These are phyloP conservation scores for Linum tenue DNA, from an alignment of 345 rosid genomes.

Conservation along the genomic window DNA sequence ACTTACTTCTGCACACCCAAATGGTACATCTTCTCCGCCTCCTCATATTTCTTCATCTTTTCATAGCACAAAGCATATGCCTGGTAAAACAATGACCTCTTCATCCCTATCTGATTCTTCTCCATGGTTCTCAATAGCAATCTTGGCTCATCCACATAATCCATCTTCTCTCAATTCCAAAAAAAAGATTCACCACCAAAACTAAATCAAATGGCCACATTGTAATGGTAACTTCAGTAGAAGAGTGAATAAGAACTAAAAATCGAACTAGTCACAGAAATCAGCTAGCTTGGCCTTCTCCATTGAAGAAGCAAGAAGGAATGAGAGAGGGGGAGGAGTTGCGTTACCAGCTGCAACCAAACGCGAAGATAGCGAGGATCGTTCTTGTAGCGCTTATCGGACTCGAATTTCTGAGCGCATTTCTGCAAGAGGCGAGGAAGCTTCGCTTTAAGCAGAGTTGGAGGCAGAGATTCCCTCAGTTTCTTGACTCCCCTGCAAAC, in stretches of 20 bases:
- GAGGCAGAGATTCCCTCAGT: constrained; percentile 53
- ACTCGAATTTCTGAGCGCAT: constrained; percentile 60
- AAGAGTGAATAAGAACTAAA: too few relatives aligned
- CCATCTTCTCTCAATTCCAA: constrained; percentile 53
- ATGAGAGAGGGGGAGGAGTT: not conserved
- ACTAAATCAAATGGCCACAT: not conserved
- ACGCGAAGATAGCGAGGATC: constrained; percentile 82
- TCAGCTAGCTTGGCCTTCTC: not conserved
- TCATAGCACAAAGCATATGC: constrained; percentile 87
- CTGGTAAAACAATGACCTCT: constrained; percentile 66
- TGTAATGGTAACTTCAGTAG: too few relatives aligned
- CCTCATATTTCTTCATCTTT: constrained; percentile 71
- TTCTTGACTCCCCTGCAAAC: constrained; percentile 62
- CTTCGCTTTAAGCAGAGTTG: constrained; percentile 50
- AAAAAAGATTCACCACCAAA: not conserved
- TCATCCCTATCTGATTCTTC: constrained; percentile 55
- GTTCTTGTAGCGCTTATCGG: constrained; percentile 65
- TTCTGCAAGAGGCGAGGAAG: constrained; percentile 83
- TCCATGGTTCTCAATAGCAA: constrained; percentile 64
- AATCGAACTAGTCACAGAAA: too few relatives aligned
- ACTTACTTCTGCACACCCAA: constrained; percentile 77
- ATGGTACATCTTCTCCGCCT: constrained; percentile 84
- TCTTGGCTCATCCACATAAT: constrained; percentile 78
- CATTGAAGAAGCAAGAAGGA: not conserved
- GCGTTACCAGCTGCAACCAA: constrained; percentile 79